A percentile compares a stretch with the other conserved stretches of the same genome.
Conservation (phyloP, 176 grass and related monocot genomes). For the Bothriochloa decipiens region DNA sequence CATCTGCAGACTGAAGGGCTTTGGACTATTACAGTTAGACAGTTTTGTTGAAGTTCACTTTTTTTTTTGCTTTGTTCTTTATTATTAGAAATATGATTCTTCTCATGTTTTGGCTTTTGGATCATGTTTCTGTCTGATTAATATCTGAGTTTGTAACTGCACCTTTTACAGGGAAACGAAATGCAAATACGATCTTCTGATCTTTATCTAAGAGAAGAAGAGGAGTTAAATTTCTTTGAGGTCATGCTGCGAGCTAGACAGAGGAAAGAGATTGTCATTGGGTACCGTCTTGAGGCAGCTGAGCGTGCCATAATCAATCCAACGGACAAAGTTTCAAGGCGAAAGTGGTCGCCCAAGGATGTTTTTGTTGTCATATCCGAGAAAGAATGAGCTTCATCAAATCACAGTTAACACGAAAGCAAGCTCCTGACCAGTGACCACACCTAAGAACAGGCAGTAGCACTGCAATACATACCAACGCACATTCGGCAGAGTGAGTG, state of each 20-base stretch:
- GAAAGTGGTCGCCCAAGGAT: conserved; percentile 65
- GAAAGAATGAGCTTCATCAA: conserved; percentile 55
- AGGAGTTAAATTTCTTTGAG: conserved; percentile 76
- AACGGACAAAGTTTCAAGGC: conserved; percentile 50
- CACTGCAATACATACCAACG: not conserved
- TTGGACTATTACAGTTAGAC: not conserved
- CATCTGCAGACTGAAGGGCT: not conserved
- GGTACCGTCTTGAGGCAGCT: conserved; percentile 61
- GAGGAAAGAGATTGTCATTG: conserved; percentile 77
- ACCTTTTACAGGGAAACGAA: conserved; percentile 64
- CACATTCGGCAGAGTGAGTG: not conserved
- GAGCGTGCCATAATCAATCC: conserved; percentile 74
- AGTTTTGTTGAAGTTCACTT: not conserved
- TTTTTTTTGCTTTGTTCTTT: not conserved
- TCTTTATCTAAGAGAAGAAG: conserved; percentile 64
- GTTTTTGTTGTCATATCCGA: conserved; percentile 73
- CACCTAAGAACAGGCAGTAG: not conserved
- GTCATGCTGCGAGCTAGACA: conserved; percentile 70
- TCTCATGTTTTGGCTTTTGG: not conserved
- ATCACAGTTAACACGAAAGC: not conserved
- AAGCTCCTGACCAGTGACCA: not conserved
- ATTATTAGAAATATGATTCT: conserved; percentile 2
- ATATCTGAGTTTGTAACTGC: conserved; percentile 2
- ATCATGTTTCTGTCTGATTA: conserved; percentile 6
- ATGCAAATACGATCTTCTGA: conserved; percentile 63